phyloP scores from a whole-genome alignment of 352 stramenopile species.

The Lagenidium sp. region DNA sequence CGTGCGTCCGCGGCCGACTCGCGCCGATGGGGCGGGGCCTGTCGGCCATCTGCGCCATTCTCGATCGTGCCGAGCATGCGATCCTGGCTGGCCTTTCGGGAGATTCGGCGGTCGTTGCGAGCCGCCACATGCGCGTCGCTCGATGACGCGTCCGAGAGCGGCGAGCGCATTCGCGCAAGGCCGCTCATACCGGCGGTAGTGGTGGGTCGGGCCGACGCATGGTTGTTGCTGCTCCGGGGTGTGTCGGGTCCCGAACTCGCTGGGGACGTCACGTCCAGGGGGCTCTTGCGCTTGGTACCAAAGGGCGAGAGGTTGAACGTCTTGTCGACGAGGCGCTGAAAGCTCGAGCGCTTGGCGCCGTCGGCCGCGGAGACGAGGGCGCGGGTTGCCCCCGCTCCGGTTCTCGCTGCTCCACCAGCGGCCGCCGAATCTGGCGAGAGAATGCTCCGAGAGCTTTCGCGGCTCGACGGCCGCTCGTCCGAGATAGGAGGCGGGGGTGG shows the following conservation, averaged over 20 bases:
- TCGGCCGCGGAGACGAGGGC: conserved; percentile 4
- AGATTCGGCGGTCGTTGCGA: neutral
- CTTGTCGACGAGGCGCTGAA: conserved; percentile 61
- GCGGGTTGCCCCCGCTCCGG: no score
- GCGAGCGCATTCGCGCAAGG: conserved; percentile 5
- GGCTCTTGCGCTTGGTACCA: conserved; percentile 24
- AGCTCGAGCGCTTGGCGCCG: conserved; percentile 34
- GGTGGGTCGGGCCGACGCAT: neutral
- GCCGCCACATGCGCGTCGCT: neutral
- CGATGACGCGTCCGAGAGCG: conserved; percentile 8
- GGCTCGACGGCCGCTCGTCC: no score
- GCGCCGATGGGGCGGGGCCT: neutral
- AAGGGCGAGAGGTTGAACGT: conserved; percentile 57
- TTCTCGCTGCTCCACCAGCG: no score
- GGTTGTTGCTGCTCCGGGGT: neutral
- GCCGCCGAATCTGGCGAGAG: no score
- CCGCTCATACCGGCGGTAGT: neutral
- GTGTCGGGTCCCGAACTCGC: conserved; percentile 3
- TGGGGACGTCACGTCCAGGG: conserved; percentile 12
- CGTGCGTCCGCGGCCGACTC: neutral
- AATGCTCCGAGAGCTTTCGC: no score
- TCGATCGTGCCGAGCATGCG: no score
- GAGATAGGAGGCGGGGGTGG: no score
- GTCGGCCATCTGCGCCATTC: no score
- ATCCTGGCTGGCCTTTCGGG: no score